phyloP scores from a whole-genome alignment of 352 stramenopile species.

The Phytophthora foliorum region DNA sequence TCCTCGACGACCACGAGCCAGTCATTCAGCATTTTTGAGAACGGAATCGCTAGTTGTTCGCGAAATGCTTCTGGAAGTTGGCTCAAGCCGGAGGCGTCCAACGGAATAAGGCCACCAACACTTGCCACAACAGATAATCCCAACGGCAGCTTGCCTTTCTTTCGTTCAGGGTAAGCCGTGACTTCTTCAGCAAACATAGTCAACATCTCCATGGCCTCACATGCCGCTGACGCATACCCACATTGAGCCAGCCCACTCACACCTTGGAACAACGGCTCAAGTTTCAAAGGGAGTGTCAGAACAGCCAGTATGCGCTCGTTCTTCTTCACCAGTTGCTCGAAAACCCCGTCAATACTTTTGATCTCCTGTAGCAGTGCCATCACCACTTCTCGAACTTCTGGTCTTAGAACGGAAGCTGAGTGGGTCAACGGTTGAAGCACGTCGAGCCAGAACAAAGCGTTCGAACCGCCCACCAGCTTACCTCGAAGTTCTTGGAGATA shows the following conservation, averaged over 20 bases:
- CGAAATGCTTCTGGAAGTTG: slow-evolving; percentile 20
- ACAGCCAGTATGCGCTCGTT: slow-evolving; percentile 21
- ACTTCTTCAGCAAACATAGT: slow-evolving; percentile 24
- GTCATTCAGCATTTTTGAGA: slow-evolving; percentile 16
- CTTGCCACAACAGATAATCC: slow-evolving; percentile 28
- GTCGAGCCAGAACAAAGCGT: slow-evolving; percentile 40
- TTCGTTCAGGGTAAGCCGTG: slow-evolving; percentile 1
- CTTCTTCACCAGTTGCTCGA: slow-evolving; percentile 24
- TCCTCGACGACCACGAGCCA: slow-evolving; percentile 24
- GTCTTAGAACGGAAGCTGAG: slow-evolving; percentile 8
- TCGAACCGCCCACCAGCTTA: slow-evolving; percentile 23
- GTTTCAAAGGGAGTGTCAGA: slow-evolving; percentile 38
- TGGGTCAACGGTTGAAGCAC: slow-evolving; percentile 28
- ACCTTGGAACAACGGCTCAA: slow-evolving; percentile 38
- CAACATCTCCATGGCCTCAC: slow-evolving; percentile 32
- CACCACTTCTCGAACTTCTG: slow-evolving; percentile 30
- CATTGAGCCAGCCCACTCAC: slow-evolving; percentile 24
- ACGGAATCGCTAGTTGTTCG: slow-evolving; percentile 10
- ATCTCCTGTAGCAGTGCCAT: slow-evolving; percentile 33
- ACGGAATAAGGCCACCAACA: slow-evolving; percentile 16
- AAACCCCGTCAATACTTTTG: slow-evolving; percentile 29
- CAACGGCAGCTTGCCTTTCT: slow-evolving; percentile 9
- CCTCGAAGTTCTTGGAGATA: slow-evolving; percentile 33
- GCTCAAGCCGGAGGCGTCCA: slow-evolving; percentile 7
- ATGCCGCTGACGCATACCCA: slow-evolving; percentile 17